A percentile compares a stretch with the other conserved stretches of the same genome.
Conservation (phyloP, 257 asterid genomes). For the Fraxinus anomala region DNA sequence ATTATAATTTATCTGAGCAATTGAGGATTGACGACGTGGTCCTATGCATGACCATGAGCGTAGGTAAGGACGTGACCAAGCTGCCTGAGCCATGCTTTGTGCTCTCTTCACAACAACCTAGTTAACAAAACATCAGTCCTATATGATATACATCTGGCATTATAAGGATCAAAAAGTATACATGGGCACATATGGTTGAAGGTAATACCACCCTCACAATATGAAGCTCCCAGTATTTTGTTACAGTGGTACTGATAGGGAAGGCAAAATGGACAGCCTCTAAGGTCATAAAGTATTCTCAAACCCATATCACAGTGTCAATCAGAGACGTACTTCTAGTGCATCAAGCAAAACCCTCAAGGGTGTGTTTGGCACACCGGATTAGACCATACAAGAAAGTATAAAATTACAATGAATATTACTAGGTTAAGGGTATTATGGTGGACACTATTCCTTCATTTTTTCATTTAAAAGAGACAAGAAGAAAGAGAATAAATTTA, state of each 20-base stretch:
- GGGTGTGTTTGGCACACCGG: background rate
- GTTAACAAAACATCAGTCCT: constrained; percentile 6
- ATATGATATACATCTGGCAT: background rate
- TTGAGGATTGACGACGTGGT: constrained; percentile 81
- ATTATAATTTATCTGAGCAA: constrained; percentile 34
- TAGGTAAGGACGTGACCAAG: constrained; percentile 74
- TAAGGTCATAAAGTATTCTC: background rate
- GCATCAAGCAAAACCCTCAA: background rate
- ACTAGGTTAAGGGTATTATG: too few relatives aligned
- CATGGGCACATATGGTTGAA: background rate
- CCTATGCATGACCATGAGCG: constrained; percentile 94
- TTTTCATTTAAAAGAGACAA: background rate
- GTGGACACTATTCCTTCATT: background rate
- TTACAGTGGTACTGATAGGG: background rate
- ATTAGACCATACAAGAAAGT: background rate
- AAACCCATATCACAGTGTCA: background rate
- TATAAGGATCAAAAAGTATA: background rate
- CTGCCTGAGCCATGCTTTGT: constrained; percentile 97
- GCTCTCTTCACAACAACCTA: constrained; percentile 98
- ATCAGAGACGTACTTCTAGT: background rate
- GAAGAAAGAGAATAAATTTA: too few relatives aligned
- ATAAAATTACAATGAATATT: too few relatives aligned
- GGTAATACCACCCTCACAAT: background rate
- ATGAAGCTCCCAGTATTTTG: background rate
- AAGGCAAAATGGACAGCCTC: background rate